phyloP scores from a whole-genome alignment of 2,329 filamentous ascomycete genomes.

The Fusarium fujikuroi region DNA sequence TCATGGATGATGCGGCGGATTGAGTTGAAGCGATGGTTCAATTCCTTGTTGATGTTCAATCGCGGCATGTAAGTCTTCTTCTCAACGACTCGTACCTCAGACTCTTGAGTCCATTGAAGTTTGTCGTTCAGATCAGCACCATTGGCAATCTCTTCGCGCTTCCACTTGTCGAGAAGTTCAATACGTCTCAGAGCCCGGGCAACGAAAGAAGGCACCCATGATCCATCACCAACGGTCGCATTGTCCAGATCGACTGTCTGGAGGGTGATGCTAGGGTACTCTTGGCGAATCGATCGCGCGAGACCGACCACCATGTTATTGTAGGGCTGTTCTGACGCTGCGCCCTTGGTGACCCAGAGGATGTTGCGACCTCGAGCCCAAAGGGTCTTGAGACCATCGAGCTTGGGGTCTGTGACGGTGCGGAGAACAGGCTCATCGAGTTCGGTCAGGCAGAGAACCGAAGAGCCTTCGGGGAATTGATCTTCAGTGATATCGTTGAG shows the following conservation, averaged over 20 bases:
- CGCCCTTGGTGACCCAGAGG: slow-evolving; percentile 11
- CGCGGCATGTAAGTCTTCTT: slow-evolving; percentile 1
- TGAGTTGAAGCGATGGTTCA: slow-evolving; percentile 1
- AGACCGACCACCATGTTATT: slow-evolving; percentile 19
- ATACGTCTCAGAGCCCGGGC: neutral
- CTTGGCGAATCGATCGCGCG: slow-evolving; percentile 2
- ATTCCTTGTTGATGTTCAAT: neutral
- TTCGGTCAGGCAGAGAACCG: neutral
- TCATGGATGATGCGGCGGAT: neutral
- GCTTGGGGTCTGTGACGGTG: neutral
- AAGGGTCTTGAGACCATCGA: neutral
- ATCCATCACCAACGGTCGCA: neutral
- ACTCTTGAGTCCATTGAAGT: slow-evolving; percentile 1
- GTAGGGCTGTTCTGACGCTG: slow-evolving; percentile 4
- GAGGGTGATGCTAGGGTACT: neutral
- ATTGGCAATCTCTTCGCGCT: neutral
- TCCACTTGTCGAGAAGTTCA: slow-evolving; percentile 1
- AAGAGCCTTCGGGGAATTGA: neutral
- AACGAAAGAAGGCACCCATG: neutral
- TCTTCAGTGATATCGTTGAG: neutral
- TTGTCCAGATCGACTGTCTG: slow-evolving; percentile 2
- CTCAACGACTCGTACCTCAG: neutral
- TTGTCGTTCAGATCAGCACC: neutral
- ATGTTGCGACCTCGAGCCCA: neutral
- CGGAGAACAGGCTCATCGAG: slow-evolving; percentile 1